These are phyloP conservation scores for Phylloporus sp. DNA, from an alignment of 768 basidiomycete species.

Conservation along the genomic window DNA sequence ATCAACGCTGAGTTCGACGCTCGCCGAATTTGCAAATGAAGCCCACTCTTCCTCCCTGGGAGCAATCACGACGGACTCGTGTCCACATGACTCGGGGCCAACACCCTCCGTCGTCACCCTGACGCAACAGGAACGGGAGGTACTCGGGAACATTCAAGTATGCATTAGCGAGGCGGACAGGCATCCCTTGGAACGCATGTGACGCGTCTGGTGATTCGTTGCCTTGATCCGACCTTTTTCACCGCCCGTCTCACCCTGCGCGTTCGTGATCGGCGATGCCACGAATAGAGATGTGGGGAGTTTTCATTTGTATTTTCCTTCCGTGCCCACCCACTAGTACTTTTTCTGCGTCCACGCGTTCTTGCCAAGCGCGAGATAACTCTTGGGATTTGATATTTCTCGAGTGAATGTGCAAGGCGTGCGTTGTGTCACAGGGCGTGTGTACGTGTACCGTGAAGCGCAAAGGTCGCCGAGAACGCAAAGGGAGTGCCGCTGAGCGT, in stretches of 20 bases:
- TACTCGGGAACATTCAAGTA: conserved; percentile 44
- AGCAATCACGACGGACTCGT: conserved; percentile 20
- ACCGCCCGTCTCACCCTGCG: neutral
- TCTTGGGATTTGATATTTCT: too few relatives aligned
- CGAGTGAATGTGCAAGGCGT: too few relatives aligned
- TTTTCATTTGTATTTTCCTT: too few relatives aligned
- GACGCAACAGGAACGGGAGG: conserved; percentile 30
- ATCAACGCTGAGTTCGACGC: conserved; percentile 55
- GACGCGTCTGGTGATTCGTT: conserved; percentile 11
- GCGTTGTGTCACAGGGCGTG: too few relatives aligned
- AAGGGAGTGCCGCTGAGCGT: too few relatives aligned
- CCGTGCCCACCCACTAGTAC: too few relatives aligned
- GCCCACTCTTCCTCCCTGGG: neutral
- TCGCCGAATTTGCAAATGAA: conserved; percentile 28
- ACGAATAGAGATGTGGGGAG: too few relatives aligned
- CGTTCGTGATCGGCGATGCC: neutral
- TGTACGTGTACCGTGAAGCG: too few relatives aligned
- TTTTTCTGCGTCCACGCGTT: too few relatives aligned
- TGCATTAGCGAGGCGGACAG: conserved; percentile 66
- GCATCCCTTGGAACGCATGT: conserved; percentile 72
- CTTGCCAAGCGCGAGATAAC: too few relatives aligned
- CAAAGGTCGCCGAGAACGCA: too few relatives aligned
- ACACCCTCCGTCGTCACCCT: conserved; percentile 15
- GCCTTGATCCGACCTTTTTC: too few relatives aligned
- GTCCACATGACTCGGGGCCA: conserved; percentile 17